Conservation (phyloP, 129 eudicot species). For the Oenanthe sinensis region DNA sequence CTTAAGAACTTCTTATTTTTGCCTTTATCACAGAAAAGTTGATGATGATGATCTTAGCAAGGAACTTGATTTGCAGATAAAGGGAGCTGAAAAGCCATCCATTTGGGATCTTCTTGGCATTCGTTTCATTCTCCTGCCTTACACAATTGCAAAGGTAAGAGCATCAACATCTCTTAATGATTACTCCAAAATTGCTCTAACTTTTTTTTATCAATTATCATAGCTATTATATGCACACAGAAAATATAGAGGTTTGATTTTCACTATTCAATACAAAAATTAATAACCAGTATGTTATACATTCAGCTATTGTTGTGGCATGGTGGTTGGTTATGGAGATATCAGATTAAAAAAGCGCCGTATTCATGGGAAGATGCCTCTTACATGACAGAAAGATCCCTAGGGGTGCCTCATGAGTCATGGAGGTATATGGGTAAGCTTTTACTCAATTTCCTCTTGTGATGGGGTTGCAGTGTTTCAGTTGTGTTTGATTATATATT, state of each 20-base stretch:
- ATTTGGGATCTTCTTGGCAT: slow-evolving; percentile 80
- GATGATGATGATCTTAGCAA: slow-evolving; percentile 82
- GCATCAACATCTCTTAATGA: not conserved
- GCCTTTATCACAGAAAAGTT: slow-evolving; percentile 44
- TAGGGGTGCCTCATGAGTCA: slow-evolving; percentile 57
- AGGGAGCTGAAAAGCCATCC: slow-evolving; percentile 95
- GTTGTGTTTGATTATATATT: not conserved
- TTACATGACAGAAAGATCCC: slow-evolving; percentile 72
- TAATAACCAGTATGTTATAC: slow-evolving; percentile 10
- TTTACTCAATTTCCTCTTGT: not conserved
- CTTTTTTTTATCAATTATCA: not conserved
- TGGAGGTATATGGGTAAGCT: slow-evolving; percentile 70
- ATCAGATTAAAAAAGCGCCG: slow-evolving; percentile 57
- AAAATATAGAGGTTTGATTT: not conserved
- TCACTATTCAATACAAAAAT: slow-evolving; percentile 1
- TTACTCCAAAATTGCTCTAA: not conserved
- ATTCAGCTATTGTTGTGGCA: slow-evolving; percentile 71
- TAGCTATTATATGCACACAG: not conserved
- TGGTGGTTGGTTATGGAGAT: slow-evolving; percentile 86
- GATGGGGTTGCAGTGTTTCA: not conserved
- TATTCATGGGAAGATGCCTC: slow-evolving; percentile 97
- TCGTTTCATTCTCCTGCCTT: slow-evolving; percentile 80
- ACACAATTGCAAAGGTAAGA: slow-evolving; percentile 74
- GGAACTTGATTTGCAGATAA: slow-evolving; percentile 93
- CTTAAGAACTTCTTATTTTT: not conserved